Percentiles rank a stretch among this genome's conserved stretches.
These are phyloP conservation scores for Gossypium schwendimanii DNA, from an alignment of 441 rosid genomes.

Conservation along the genomic window DNA sequence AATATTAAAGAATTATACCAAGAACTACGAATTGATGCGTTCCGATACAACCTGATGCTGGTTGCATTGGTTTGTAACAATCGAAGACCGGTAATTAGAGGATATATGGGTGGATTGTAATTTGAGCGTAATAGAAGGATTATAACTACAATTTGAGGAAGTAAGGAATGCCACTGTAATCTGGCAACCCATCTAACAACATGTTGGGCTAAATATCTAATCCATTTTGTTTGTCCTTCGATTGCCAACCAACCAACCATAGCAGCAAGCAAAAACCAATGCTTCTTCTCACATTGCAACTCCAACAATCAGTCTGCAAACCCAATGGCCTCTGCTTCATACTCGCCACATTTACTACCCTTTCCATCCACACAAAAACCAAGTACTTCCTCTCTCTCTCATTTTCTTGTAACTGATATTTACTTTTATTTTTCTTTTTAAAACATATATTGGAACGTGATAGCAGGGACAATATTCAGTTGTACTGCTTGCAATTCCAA, in stretches of 20 bases:
- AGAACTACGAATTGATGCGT: too few relatives aligned
- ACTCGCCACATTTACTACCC: conserved; percentile 5
- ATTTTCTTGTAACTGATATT: neutral
- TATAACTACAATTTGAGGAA: too few relatives aligned
- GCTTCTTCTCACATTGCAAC: neutral
- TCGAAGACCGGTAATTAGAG: too few relatives aligned
- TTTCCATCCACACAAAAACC: conserved; percentile 9
- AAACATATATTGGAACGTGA: neutral
- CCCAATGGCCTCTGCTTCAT: conserved; percentile 26
- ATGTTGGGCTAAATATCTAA: neutral
- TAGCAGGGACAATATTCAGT: conserved; percentile 12
- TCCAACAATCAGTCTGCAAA: neutral
- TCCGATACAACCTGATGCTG: too few relatives aligned
- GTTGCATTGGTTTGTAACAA: too few relatives aligned
- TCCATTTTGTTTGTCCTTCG: neutral
- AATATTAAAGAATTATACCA: too few relatives aligned
- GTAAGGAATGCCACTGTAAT: neutral
- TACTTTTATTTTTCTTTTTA: neutral
- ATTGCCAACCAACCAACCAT: conserved; percentile 20
- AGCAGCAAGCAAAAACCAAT: neutral
- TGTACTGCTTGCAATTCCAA: neutral
- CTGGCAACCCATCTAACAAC: neutral
- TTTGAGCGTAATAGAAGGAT: too few relatives aligned
- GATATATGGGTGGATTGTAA: too few relatives aligned
- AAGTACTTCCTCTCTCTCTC: conserved; percentile 11